Conservation (phyloP, 306 rosid species). For the Herpetospermum pedunculosum region DNA sequence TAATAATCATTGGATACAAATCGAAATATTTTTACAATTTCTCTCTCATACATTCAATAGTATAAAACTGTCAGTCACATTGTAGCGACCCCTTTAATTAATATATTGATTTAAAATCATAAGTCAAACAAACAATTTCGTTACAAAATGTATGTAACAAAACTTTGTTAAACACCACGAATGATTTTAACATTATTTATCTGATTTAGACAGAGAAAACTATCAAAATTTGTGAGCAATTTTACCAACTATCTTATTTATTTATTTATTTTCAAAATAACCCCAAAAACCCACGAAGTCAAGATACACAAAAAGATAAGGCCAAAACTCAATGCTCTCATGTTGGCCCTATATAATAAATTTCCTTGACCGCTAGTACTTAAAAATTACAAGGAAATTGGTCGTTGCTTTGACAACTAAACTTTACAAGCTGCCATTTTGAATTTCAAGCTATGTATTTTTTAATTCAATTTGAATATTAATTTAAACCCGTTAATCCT, state of each 20-base stretch:
- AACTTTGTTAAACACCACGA: too few relatives aligned
- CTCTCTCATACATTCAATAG: too few relatives aligned
- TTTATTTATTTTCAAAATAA: neutral
- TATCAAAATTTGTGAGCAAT: neutral
- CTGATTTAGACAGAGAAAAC: neutral
- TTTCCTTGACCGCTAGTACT: neutral
- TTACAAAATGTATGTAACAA: too few relatives aligned
- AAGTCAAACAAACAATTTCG: too few relatives aligned
- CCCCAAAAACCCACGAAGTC: neutral
- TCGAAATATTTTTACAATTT: too few relatives aligned
- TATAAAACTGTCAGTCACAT: too few relatives aligned
- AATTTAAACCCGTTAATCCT: neutral
- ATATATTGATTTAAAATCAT: too few relatives aligned
- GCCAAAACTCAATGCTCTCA: neutral
- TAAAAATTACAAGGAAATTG: neutral
- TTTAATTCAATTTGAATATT: neutral
- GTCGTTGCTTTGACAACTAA: neutral
- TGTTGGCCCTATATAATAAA: neutral
- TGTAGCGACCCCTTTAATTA: too few relatives aligned
- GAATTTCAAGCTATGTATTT: neutral
- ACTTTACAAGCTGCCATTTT: neutral
- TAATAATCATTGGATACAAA: too few relatives aligned
- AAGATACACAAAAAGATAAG: neutral
- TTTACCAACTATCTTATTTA: neutral
- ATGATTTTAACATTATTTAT: too few relatives aligned